A percentile compares a stretch with the other conserved stretches of the same genome.
phyloP scores from a whole-genome alignment of 2,329 filamentous ascomycete species.

The Xylaria sp. region DNA sequence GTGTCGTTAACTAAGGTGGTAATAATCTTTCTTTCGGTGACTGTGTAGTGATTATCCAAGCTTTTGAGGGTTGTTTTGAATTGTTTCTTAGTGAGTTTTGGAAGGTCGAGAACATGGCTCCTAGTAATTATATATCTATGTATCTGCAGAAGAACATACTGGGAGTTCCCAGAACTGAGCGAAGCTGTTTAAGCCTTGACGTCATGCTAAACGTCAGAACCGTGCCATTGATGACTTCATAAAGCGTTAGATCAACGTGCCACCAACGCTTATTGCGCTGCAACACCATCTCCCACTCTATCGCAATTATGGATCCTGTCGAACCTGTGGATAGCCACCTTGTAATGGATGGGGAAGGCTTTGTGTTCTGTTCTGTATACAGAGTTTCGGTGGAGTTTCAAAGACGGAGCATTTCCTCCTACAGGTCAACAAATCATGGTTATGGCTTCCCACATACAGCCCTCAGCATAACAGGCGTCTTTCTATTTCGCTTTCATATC shows the following conservation, averaged over 20 bases:
- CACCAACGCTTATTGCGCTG: neutral
- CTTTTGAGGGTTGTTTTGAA: neutral
- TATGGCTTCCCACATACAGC: too few relatives aligned
- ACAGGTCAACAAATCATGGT: neutral
- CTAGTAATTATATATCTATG: neutral
- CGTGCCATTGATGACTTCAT: conserved; percentile 43
- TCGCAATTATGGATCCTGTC: conserved; percentile 10
- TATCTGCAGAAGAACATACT: conserved; percentile 5
- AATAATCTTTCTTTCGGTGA: neutral
- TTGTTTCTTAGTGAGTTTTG: neutral
- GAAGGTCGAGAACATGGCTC: neutral
- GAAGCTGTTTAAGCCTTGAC: conserved; percentile 34
- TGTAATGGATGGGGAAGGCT: neutral
- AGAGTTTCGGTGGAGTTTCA: neutral
- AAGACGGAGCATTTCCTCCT: conserved; percentile 17
- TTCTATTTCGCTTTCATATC: neutral
- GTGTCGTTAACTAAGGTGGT: neutral
- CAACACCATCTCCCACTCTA: neutral
- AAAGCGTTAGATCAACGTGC: conserved; percentile 12
- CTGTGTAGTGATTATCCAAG: too few relatives aligned
- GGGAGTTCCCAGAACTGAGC: neutral
- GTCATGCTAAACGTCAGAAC: conserved; percentile 43
- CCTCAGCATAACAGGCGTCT: neutral
- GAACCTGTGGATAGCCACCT: conserved; percentile 17
- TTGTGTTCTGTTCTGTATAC: neutral